Base-by-base conservation (phyloP, 2,329 filamentous ascomycete genomes). In the Sclerotinia sclerotiorum region DNA sequence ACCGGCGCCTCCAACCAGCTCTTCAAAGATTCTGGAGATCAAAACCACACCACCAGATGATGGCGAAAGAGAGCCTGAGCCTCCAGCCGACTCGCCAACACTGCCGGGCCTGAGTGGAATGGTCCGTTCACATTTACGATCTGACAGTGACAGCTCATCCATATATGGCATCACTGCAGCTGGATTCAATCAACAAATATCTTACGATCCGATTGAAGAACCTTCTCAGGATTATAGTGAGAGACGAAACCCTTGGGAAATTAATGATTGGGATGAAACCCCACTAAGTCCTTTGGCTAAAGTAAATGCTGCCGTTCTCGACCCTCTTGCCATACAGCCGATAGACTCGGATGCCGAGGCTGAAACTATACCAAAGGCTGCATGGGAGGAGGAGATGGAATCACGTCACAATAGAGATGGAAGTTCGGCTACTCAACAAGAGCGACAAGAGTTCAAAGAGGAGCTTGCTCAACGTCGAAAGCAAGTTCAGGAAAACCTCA, bases 91-190 rank as follows among this genome's bases (percentile, higher is more conserved):
- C 74, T 97, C 93, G 0, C 93, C 94, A 0, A 96, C 92, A 0
- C 81, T 97, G 27, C 81, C 81, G 24, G 93, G 92, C 0, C 82
- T 97, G 21, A 94, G 90, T 74, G 91, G 90, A 2, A 86, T 97
- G 82, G 89, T 97, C 57, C 88, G 90, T 44, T 90, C 94, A 70
- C 95, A 98, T 81, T 81, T 98, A 52, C 88, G 95, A 63, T 88
- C 88, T 46, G 88, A 90, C 71, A 98, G 94, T 79, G 90, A 89
- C 69, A 85, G 88, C 19, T 98, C 94, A 0, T 96, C 93, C 0
- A 84, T 95, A 35, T 93, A 92, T 73, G 87, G 86, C 35, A 80
- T 80, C 68, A 80, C 79, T 32, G 81, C 81, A 13, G 80, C 78
- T 52, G 79, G 70, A n/a, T 75, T 81, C 21, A 80, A 79, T 13